Evolutionary conservation across 768 basidiomycete genomes (phyloP).

Genomic region (Gyrodon lividus): DNA sequence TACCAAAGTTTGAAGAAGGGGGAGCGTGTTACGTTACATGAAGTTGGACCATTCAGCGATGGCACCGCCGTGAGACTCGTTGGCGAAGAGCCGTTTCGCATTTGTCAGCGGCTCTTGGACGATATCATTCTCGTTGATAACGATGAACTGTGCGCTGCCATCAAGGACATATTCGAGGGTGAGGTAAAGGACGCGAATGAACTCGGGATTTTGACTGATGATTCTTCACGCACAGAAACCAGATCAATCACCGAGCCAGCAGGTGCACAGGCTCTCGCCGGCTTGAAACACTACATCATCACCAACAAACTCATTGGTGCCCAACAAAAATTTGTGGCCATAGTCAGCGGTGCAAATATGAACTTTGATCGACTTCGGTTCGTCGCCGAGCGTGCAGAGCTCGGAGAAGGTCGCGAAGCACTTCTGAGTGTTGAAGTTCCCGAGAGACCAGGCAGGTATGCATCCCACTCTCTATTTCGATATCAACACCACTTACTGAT

Average conservation of each 20-base stretch:
- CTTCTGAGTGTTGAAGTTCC: slow-evolving; percentile 93
- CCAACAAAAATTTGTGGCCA: slow-evolving; percentile 84
- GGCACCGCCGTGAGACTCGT: slow-evolving; percentile 97
- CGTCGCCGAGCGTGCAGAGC: slow-evolving; percentile 97
- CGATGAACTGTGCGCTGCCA: slow-evolving; percentile 97
- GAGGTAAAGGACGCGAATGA: slow-evolving; percentile 9
- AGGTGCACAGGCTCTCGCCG: slow-evolving; percentile 89
- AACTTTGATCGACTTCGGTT: slow-evolving; percentile 96
- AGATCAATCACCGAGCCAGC: slow-evolving; percentile 96
- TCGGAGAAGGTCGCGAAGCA: slow-evolving; percentile 94
- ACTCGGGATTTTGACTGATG: neutral
- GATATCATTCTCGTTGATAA: slow-evolving; percentile 84
- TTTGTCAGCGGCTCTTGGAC: slow-evolving; percentile 84
- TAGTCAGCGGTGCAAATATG: slow-evolving; percentile 98
- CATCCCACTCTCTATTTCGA: slow-evolving; percentile 1
- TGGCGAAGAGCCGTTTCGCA: slow-evolving; percentile 90
- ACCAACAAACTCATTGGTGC: slow-evolving; percentile 80
- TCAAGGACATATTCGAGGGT: slow-evolving; percentile 99
- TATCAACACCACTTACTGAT: neutral
- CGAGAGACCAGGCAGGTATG: slow-evolving; percentile 86
- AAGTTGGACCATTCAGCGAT: slow-evolving; percentile 96
- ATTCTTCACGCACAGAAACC: slow-evolving; percentile 53
- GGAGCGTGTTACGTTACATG: slow-evolving; percentile 75
- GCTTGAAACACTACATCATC: slow-evolving; percentile 83
- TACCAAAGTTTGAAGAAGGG: slow-evolving; percentile 76